Conservation (phyloP, 169 alveolate species). For the Condylostoma magnum region DNA sequence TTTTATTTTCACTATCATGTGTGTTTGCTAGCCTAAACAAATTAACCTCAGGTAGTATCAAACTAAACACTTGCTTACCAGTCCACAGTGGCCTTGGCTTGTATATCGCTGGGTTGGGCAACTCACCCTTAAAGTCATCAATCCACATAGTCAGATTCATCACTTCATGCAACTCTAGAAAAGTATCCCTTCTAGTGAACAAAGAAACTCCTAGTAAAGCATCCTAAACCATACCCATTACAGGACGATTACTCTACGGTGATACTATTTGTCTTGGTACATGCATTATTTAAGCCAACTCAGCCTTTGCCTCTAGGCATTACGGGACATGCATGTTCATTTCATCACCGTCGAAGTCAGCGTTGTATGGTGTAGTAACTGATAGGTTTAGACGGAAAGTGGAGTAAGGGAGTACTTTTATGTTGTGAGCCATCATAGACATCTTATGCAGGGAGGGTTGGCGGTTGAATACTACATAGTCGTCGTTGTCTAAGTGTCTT, state of each 20-base stretch:
- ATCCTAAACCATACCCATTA: constrained; percentile 99
- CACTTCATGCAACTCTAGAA: constrained; percentile 92
- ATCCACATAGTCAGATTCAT: constrained; percentile 95
- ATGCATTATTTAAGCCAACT: constrained; percentile 97
- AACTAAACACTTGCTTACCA: constrained; percentile 98
- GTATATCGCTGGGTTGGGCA: constrained; percentile 98
- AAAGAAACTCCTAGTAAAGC: constrained; percentile 93
- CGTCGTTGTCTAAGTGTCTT: constrained; percentile 98
- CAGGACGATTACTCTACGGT: constrained; percentile 99
- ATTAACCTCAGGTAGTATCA: constrained; percentile 91
- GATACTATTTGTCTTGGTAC: constrained; percentile 99
- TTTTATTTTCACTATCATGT: constrained; percentile 48
- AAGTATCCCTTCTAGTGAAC: constrained; percentile 96
- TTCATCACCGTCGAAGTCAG: constrained; percentile 99
- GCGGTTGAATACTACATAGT: constrained; percentile 98
- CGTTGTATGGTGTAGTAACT: constrained; percentile 99
- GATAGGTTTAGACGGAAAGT: constrained; percentile 98
- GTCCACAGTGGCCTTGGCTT: constrained; percentile 98
- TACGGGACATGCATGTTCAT: constrained; percentile 99
- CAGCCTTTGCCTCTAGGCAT: constrained; percentile 97
- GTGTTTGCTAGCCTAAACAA: constrained; percentile 65
- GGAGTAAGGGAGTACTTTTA: constrained; percentile 96
- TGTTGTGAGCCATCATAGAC: constrained; percentile 99
- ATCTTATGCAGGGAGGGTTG: constrained; percentile 99
- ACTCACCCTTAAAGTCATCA: constrained; percentile 95